Evolutionary conservation across 2,329 filamentous ascomycete genomes (phyloP), one percentile per base, ranked within the genome.

Genomic region (Acarospora socialis): DNA sequence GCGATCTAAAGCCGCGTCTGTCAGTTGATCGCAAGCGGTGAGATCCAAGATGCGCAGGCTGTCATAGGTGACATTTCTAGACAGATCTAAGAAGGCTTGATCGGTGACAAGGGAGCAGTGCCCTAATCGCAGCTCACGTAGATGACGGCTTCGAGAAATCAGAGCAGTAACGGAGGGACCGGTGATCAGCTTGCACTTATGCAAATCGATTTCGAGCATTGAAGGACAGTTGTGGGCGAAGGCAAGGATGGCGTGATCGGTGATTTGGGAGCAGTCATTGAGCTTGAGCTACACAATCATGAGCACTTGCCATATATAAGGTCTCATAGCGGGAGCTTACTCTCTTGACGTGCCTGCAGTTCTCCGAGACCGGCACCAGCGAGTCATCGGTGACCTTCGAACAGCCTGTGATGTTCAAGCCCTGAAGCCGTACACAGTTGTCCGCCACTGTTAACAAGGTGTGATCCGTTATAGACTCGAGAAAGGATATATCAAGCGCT

Each of bases 191-290:
- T 65, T 68, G 60, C 90, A 92, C 45, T 83, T 79, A 45, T 93
- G 81, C 9, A 98, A 70, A 52, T 98, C 90, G 39, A 98, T 93
- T 55, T 98, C 90, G 40, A 98, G 75, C 19, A 98, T 84, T 43
- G 93, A 87, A 8, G 77, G 81, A 52, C 87, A 94, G 55, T 92
- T 73, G 27, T 76, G 66, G 4, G 90, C 87, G 51, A 98, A 92
- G 3, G 84, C 81, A 36, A 81, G 63, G 41, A 95, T 77, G 5
- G 84, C 77, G 29, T 68, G 66, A 51, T 95, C 83, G 22, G 79
- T 83, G 20, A 94, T 63, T 55, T 92, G 80, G n/a, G 60, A 56
- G 51, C 90, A 93, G 35, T 86, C 81, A 55, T 95, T 98, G 39
- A 98, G 69, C 70, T 98, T 98, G 44, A 98, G 69, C 74, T 90